These are phyloP conservation scores for Dactylellina parvicollis DNA, from an alignment of 2,329 filamentous ascomycete species.

Conservation along the genomic window DNA sequence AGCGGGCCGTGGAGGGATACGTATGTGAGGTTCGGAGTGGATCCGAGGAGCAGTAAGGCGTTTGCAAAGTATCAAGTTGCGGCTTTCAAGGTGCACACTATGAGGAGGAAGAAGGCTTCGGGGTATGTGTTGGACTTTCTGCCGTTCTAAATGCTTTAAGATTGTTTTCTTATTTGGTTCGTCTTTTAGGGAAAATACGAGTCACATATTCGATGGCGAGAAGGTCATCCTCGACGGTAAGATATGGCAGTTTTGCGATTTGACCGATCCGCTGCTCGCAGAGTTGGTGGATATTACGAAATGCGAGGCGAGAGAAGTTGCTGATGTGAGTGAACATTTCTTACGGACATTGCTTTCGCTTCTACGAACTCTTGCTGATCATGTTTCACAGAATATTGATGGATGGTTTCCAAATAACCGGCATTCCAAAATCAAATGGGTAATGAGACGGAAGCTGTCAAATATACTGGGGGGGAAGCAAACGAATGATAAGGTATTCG, in stretches of 20 bases:
- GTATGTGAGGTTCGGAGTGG: conserved; percentile 83
- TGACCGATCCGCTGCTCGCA: conserved; percentile 79
- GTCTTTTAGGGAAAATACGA: conserved; percentile 22
- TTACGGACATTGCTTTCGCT: too few relatives aligned
- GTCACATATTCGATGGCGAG: conserved; percentile 44
- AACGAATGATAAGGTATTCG: conserved; percentile 64
- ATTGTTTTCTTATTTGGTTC: neutral
- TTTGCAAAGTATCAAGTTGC: conserved; percentile 88
- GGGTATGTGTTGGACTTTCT: conserved; percentile 20
- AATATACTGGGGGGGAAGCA: conserved; percentile 63
- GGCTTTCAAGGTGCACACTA: conserved; percentile 76
- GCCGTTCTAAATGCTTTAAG: neutral
- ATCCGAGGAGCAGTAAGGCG: conserved; percentile 79
- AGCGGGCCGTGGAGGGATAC: conserved; percentile 92
- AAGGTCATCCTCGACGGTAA: conserved; percentile 74
- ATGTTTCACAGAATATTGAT: conserved; percentile 66
- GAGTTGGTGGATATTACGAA: conserved; percentile 73
- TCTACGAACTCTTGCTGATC: too few relatives aligned
- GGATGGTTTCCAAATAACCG: conserved; percentile 88
- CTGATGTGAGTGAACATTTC: conserved; percentile 53
- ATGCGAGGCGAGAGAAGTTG: conserved; percentile 60
- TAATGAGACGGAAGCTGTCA: conserved; percentile 86
- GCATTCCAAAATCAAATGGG: conserved; percentile 82
- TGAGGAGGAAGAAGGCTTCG: conserved; percentile 55
- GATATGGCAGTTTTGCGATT: conserved; percentile 93